Conservation (phyloP, 345 rosid genomes). For the Salix brachista region DNA sequence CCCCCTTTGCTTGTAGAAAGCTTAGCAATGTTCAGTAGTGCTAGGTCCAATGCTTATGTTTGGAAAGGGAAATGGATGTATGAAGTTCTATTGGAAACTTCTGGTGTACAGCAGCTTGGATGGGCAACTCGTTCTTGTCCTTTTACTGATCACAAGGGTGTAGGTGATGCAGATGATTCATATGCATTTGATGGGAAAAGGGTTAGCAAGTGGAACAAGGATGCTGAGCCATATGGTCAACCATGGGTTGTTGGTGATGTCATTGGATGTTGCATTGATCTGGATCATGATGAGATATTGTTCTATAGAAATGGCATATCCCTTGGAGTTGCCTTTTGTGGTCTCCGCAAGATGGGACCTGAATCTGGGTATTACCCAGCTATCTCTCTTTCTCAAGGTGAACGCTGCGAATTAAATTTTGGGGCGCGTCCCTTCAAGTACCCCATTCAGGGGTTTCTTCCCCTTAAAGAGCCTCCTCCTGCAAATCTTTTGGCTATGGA, state of each 20-base stretch:
- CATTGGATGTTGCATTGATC: conserved; percentile 89
- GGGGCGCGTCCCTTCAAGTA: conserved; percentile 79
- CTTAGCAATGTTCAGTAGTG: conserved; percentile 78
- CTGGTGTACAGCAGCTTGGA: conserved; percentile 91
- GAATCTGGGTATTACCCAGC: conserved; percentile 90
- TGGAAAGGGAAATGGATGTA: conserved; percentile 99
- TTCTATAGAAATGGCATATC: conserved; percentile 79
- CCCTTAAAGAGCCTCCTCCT: conserved; percentile 64
- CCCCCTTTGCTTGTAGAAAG: conserved; percentile 82
- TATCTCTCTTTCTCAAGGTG: conserved; percentile 86
- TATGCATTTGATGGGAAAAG: conserved; percentile 97
- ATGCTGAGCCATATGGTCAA: conserved; percentile 75
- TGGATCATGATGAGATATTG: conserved; percentile 62
- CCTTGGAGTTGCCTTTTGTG: conserved; percentile 75
- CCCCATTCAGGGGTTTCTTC: conserved; percentile 59
- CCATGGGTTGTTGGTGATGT: conserved; percentile 90
- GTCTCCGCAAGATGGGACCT: conserved; percentile 75
- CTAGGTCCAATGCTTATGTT: conserved; percentile 76
- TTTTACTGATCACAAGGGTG: conserved; percentile 88
- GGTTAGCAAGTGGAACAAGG: conserved; percentile 85
- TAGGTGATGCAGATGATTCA: conserved; percentile 97
- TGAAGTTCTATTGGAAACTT: conserved; percentile 85
- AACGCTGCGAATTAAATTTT: conserved; percentile 78
- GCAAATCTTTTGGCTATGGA: conserved; percentile 40
- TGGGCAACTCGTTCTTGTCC: conserved; percentile 93